Conservation (phyloP, 129 eudicot genomes). For the Helichrysum umbraculigerum region DNA sequence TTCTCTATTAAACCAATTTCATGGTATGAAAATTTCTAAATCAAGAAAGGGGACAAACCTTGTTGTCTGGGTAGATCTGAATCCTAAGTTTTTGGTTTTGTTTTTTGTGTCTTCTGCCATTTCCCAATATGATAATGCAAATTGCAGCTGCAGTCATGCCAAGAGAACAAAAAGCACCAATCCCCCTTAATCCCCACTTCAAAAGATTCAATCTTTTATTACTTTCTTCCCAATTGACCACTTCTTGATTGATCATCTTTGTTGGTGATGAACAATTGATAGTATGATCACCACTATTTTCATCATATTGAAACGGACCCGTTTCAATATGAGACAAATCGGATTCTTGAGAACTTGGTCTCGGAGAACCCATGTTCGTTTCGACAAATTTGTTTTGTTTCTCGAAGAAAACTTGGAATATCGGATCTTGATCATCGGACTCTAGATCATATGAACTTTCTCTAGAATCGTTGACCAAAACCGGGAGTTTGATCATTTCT, state of each 20-base stretch:
- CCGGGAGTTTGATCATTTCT: conserved; percentile 31
- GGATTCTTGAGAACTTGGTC: conserved; percentile 38
- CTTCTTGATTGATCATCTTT: conserved; percentile 34
- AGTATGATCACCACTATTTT: conserved; percentile 32
- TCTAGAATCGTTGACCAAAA: conserved; percentile 20
- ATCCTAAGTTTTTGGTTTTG: conserved; percentile 56
- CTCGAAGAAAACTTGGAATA: conserved; percentile 64
- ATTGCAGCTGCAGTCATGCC: conserved; percentile 83
- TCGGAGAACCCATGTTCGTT: conserved; percentile 61
- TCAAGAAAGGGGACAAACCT: conserved; percentile 43
- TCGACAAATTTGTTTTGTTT: conserved; percentile 82
- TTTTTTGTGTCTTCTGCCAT: conserved; percentile 40
- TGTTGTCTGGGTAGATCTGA: conserved; percentile 61
- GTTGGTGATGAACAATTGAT: conserved; percentile 35
- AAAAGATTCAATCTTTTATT: conserved; percentile 40
- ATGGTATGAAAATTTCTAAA: not conserved
- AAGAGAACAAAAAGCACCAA: conserved; percentile 74
- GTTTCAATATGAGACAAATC: conserved; percentile 38
- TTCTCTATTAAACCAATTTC: not conserved
- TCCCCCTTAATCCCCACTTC: conserved; percentile 52
- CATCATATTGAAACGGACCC: conserved; percentile 46
- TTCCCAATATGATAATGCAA: conserved; percentile 54
- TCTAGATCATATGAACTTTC: conserved; percentile 11
- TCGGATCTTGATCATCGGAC: conserved; percentile 42
- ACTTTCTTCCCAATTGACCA: conserved; percentile 32